Evolutionary conservation across 148 eudicot species (phyloP), one percentile per base, ranked within the genome.

Genomic region (Rhododendron kiyosumense): DNA sequence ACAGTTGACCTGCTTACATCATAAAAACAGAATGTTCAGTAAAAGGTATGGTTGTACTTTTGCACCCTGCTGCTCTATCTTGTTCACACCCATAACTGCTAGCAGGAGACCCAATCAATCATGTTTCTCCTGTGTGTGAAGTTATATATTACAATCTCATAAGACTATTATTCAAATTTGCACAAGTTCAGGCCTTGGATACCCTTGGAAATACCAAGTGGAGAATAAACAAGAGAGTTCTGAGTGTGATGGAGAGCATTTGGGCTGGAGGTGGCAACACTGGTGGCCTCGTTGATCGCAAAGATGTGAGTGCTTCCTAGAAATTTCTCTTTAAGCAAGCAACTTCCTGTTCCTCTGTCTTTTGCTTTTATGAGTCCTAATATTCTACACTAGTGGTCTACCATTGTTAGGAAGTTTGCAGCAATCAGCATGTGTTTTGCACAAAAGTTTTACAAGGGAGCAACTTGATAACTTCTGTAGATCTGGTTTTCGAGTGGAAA

Each of bases 131-230:
- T 78, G 18, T 67, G 9, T 59, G 54, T 46, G 65, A 49, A 76
- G 79, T 84, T 78, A 46, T 49, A 24, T 51, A 51, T 87, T 51
- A 73, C 75, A 12, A 59, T 28, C 14, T 22, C 57, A 41, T n/a
- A 79, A 71, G 20, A 13, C 38, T 71, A 13, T 28, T 59, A 20
- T 76, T 81, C 79, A 30, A 26, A 51, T 65, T 71, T 83, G 30
- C 88, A 74, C 48, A 77, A 85, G 22, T 82, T 54, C 94, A 96
- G 98, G 98, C 98, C 74, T 88, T 96, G 91, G 92, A 94, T 90
- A 96, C 95, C 14, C 93, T 96, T 34, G 98, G 98, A 74, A 88
- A 89, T 89, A 94, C 98, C 45, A 93, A 93, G 89, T 96, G 98
- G 98, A 93, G 98, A 90, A 88, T 94, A 80, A 96, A 96, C 90